Evolutionary conservation across 306 rosid species (phyloP).

Genomic region (Vigna angularis): DNA sequence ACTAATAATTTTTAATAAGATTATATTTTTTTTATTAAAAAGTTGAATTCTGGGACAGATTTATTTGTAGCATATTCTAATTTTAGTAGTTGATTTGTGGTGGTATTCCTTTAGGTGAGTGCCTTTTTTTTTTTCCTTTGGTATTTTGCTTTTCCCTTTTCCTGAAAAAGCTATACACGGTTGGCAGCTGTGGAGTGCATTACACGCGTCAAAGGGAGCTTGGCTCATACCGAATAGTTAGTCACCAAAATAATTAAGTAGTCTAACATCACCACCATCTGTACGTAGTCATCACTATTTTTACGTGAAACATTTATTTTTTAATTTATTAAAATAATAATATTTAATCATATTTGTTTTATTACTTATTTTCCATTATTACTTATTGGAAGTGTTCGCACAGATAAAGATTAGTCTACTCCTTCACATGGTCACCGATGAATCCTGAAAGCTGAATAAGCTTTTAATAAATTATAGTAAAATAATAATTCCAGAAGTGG

Average conservation of each 20-base stretch:
- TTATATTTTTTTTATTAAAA: no score
- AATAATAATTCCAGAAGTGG: background rate
- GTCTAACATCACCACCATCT: background rate
- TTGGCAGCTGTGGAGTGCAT: conserved; percentile 39
- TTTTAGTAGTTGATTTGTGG: conserved; percentile 18
- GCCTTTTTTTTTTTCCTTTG: background rate
- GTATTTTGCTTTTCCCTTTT: conserved; percentile 26
- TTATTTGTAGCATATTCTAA: background rate
- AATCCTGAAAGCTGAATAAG: background rate
- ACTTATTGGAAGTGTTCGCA: background rate
- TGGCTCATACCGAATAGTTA: conserved; percentile 23
- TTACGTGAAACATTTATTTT: background rate
- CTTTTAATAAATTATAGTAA: background rate
- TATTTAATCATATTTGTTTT: no score
- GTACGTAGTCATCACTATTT: background rate
- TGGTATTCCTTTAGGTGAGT: conserved; percentile 25
- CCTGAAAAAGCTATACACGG: conserved; percentile 28
- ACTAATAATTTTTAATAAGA: background rate
- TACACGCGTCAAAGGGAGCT: conserved; percentile 38
- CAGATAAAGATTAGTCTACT: no score
- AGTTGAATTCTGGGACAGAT: no score
- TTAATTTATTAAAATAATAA: background rate
- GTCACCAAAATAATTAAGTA: background rate
- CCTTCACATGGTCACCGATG: no score
- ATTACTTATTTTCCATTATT: no score